Evolutionary conservation across 192 early-diverging fungal genomes (phyloP).

Genomic region (Borealophlyctis nickersoniae): DNA sequence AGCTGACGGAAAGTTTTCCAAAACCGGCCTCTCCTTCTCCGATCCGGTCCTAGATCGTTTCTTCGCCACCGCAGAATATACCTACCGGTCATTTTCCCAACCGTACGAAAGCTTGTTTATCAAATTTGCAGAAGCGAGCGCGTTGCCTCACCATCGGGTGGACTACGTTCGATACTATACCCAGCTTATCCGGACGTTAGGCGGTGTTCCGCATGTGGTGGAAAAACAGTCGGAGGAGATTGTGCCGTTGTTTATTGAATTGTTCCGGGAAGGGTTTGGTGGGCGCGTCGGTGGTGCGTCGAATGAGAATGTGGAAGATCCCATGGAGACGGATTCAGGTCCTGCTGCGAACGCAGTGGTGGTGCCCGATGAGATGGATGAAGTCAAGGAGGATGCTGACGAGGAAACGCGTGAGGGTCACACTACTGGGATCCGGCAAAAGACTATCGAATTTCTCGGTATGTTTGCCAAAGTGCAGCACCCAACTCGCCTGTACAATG

Average conservation of each 20-base stretch:
- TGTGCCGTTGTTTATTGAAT: slow-evolving; percentile 41
- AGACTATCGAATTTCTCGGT: slow-evolving; percentile 53
- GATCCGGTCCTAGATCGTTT: not conserved
- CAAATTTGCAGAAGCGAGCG: too few species aligned
- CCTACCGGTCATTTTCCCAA: too few species aligned
- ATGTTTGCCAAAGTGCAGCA: slow-evolving; percentile 69
- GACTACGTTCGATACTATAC: slow-evolving; percentile 36
- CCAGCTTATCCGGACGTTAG: slow-evolving; percentile 31
- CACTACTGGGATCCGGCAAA: slow-evolving; percentile 12
- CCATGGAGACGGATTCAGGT: slow-evolving; percentile 14
- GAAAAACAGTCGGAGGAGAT: slow-evolving; percentile 36
- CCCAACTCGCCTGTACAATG: slow-evolving; percentile 52
- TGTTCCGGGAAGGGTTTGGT: slow-evolving; percentile 21
- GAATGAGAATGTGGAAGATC: slow-evolving; percentile 44
- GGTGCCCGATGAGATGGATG: slow-evolving; percentile 37
- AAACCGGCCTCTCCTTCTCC: not conserved
- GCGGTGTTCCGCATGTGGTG: slow-evolving; percentile 33
- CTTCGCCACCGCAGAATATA: too few species aligned
- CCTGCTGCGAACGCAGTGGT: slow-evolving; percentile 26
- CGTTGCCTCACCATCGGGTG: too few species aligned
- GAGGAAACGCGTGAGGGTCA: slow-evolving; percentile 16
- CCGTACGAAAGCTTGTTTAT: too few species aligned
- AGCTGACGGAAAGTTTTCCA: not conserved
- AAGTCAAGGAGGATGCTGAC: slow-evolving; percentile 39
- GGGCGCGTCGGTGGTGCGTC: slow-evolving; percentile 20